A percentile compares a stretch with the other conserved stretches of the same genome.
Conservation (phyloP, 441 rosid genomes). For the Flueggea neowawraea region DNA sequence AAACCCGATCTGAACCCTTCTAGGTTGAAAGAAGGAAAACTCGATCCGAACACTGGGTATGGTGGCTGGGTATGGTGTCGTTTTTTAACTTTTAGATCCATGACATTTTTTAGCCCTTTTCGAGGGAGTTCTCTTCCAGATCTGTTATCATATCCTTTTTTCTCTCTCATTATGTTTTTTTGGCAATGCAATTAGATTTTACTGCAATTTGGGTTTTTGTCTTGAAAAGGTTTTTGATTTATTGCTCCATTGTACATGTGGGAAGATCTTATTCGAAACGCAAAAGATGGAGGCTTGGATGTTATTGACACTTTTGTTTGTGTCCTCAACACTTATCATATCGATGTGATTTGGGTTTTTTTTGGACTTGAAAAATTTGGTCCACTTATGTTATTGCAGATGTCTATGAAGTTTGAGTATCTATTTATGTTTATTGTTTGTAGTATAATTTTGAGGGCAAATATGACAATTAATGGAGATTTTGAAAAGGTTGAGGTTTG, state of each 20-base stretch:
- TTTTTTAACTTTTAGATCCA: no score
- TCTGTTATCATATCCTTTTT: no score
- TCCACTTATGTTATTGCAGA: not conserved
- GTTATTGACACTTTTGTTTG: conserved; percentile 89
- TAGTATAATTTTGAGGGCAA: conserved; percentile 83
- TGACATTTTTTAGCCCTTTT: no score
- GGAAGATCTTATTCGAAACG: conserved; percentile 89
- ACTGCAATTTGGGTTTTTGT: conserved; percentile 6
- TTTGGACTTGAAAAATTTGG: conserved; percentile 3
- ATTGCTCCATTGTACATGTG: conserved; percentile 54
- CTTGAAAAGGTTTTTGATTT: conserved; percentile 5
- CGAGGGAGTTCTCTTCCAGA: no score
- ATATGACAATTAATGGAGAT: no score
- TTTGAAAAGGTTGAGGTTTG: no score
- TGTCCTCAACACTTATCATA: no score
- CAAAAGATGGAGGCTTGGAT: conserved; percentile 95
- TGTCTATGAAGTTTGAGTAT: not conserved
- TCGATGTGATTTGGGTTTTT: conserved; percentile 73
- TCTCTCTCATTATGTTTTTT: no score
- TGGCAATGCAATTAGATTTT: not conserved
- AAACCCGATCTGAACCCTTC: no score
- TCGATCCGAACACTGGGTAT: no score
- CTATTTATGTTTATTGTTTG: conserved; percentile 10
- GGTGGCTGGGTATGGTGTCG: no score
- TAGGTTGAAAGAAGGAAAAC: no score